A percentile compares a stretch with the other conserved stretches of the same genome.
Conservation (phyloP, 208 protist species). For the Trypanosoma avium region DNA sequence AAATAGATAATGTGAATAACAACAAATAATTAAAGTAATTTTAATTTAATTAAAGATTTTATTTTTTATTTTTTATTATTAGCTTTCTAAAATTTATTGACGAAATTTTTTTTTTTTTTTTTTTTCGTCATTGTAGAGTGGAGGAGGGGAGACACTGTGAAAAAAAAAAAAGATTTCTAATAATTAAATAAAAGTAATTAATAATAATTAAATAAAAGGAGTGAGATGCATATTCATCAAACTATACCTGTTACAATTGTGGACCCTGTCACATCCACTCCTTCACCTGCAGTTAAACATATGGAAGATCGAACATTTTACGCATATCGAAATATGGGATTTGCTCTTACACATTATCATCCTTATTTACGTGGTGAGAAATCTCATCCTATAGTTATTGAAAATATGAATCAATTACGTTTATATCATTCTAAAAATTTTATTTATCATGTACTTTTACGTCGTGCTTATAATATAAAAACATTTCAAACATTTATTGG, state of each 20-base stretch:
- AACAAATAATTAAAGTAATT: too few relatives aligned
- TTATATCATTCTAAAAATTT: constrained; percentile 13
- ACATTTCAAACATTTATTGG: constrained; percentile 21
- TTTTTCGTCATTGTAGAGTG: too few relatives aligned
- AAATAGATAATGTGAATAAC: too few relatives aligned
- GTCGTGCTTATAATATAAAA: constrained; percentile 24
- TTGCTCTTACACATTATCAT: constrained; percentile 24
- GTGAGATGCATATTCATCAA: constrained; percentile 26
- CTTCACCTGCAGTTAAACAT: constrained; percentile 2
- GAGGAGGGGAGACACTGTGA: too few relatives aligned
- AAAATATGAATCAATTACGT: constrained; percentile 24
- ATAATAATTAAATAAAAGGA: too few relatives aligned
- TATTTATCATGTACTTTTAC: constrained; percentile 13
- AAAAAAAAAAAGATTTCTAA: too few relatives aligned
- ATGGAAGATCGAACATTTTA: constrained; percentile 23
- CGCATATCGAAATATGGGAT: constrained; percentile 22
- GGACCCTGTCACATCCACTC: neutral
- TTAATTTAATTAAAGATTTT: too few relatives aligned
- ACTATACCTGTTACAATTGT: constrained; percentile 24
- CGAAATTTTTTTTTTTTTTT: too few relatives aligned
- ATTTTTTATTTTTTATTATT: too few relatives aligned
- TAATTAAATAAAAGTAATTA: too few relatives aligned
- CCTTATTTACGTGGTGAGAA: neutral
- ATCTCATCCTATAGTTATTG: constrained; percentile 10
- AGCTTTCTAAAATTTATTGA: too few relatives aligned